Evolutionary conservation across 352 stramenopile species (phyloP).

Genomic region (Globisporangium alternatum): DNA sequence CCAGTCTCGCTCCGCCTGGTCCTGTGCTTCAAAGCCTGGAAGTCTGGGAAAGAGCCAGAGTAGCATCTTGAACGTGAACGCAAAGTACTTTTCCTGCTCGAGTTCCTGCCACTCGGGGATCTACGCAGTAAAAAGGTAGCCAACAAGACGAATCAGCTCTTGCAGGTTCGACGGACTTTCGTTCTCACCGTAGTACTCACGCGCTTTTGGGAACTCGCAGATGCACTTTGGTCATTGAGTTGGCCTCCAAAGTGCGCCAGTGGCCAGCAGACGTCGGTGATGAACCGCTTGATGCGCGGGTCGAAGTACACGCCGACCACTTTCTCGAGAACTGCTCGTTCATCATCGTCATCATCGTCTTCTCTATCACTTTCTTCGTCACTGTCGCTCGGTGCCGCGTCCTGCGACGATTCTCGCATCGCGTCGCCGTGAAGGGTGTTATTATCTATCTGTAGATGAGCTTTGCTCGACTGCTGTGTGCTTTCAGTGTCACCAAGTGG

Average conservation of each 20-base stretch:
- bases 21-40: constrained; percentile 36
- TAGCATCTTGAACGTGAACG: constrained; percentile 39
- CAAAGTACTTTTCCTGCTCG: constrained; percentile 41
- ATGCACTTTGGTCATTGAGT: neutral
- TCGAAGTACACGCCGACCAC: constrained; percentile 41
- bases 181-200: neutral
- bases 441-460: neutral
- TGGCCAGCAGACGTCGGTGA: constrained; percentile 47
- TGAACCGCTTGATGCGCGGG: constrained; percentile 29
- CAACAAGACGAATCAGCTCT: neutral
- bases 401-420: neutral
- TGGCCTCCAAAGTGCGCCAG: constrained; percentile 37
- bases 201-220: neutral
- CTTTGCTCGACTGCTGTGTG: neutral
- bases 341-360: neutral
- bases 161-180: neutral
- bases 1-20: constrained; percentile 42
- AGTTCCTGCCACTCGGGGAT: constrained; percentile 40
- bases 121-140: neutral
- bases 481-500: neutral
- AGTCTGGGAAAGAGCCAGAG: constrained; percentile 55
- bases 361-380: neutral
- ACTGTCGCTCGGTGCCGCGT: neutral
- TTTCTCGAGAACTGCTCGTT: constrained; percentile 6
- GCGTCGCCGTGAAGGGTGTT: neutral